Conservation (phyloP, 73 alveolate species). For the Urostyla sp. region DNA sequence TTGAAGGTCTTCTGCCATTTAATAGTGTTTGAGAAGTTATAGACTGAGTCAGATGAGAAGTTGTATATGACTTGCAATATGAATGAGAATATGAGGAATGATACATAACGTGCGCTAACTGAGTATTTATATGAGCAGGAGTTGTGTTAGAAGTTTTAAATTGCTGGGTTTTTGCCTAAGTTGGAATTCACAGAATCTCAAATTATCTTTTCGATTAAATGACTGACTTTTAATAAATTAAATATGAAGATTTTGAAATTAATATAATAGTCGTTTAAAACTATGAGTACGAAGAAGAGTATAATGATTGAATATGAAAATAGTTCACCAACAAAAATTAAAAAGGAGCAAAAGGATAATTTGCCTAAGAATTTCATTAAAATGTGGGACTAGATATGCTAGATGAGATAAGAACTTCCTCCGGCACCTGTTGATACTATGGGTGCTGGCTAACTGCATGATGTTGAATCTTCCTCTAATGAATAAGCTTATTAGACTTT, state of each 20-base stretch:
- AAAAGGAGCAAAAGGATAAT: neutral
- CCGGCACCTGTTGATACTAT: constrained; percentile 90
- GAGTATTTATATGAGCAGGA: constrained; percentile 37
- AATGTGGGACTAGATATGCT: constrained; percentile 62
- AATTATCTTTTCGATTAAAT: constrained; percentile 8
- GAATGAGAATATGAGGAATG: neutral
- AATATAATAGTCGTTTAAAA: no score
- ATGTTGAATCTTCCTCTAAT: constrained; percentile 51
- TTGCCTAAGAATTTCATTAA: constrained; percentile 71
- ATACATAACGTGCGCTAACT: neutral
- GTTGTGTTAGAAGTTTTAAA: constrained; percentile 28
- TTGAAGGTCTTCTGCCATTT: constrained; percentile 27
- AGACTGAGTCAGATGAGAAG: constrained; percentile 23
- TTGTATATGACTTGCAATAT: constrained; percentile 14
- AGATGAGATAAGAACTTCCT: constrained; percentile 64
- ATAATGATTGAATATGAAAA: constrained; percentile 22
- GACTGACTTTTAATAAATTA: no score
- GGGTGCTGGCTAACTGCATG: constrained; percentile 69
- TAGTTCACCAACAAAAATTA: neutral
- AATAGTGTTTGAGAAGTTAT: constrained; percentile 8
- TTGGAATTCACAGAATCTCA: constrained; percentile 1
- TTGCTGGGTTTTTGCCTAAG: constrained; percentile 38
- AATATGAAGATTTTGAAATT: no score
- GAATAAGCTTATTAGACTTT: constrained; percentile 82
- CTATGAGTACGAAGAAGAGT: no score